Evolutionary conservation across 768 basidiomycete genomes (phyloP).

Genomic region (Hortiboletus flavorubellus): DNA sequence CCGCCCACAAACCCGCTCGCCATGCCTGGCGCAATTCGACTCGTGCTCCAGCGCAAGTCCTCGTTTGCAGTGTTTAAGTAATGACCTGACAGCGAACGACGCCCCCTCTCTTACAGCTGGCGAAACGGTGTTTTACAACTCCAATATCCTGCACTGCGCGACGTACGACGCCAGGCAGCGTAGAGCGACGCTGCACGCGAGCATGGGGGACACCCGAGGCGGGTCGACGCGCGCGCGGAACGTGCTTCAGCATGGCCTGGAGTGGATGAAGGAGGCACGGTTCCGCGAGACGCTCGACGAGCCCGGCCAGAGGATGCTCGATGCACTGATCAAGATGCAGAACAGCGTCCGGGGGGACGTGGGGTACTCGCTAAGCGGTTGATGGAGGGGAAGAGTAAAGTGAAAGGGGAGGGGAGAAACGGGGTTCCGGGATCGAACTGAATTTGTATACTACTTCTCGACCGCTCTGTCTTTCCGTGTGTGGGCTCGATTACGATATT

Average conservation of each 20-base stretch:
- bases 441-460: neutral
- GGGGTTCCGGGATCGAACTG: neutral
- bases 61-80: neutral
- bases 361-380: slow-evolving; percentile 50
- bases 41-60: slow-evolving; percentile 51
- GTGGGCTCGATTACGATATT: neutral
- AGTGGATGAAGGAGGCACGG: slow-evolving; percentile 58
- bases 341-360: slow-evolving; percentile 38
- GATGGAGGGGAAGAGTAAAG: neutral
- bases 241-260: slow-evolving; percentile 69
- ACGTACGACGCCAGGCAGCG: slow-evolving; percentile 48
- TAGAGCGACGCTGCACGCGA: slow-evolving; percentile 69
- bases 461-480: no score
- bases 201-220: slow-evolving; percentile 59
- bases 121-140: slow-evolving; percentile 78
- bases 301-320: slow-evolving; percentile 52
- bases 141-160: slow-evolving; percentile 75
- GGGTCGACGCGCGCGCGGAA: slow-evolving; percentile 65
- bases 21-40: slow-evolving; percentile 66
- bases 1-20: slow-evolving; percentile 56
- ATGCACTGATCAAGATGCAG: slow-evolving; percentile 55
- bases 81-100: neutral
- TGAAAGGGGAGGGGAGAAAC: no score
- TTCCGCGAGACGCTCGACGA: slow-evolving; percentile 48
- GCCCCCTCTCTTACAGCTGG: slow-evolving; percentile 39